Conservation (phyloP, 1,284 basidiomycete genomes). For the Apiotrichum domesticum region DNA sequence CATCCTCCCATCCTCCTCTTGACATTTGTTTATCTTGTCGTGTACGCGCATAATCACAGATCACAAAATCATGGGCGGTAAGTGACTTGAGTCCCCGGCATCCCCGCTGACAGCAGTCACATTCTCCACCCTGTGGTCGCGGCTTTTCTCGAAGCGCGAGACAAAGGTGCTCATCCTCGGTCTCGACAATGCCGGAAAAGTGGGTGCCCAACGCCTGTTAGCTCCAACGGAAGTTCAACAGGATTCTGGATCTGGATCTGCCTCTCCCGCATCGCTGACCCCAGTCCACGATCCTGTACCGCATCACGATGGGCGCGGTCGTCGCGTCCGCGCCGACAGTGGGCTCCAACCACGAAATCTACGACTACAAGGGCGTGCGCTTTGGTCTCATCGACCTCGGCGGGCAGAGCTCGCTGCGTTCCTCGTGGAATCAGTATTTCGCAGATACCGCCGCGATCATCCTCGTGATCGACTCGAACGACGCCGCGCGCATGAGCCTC, state of each 20-base stretch:
- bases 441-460: conserved; percentile 49
- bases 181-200: conserved; percentile 52
- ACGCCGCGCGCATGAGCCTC: conserved; percentile 46
- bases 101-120: conserved; percentile 28
- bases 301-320: conserved; percentile 52
- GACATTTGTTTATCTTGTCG: no score
- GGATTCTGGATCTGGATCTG: no score
- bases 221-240: no score
- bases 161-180: conserved; percentile 50
- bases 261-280: not conserved
- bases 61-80: conserved; percentile 26
- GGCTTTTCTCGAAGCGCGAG: conserved; percentile 50
- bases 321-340: conserved; percentile 52
- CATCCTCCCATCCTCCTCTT: no score
- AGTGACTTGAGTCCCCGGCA: not conserved
- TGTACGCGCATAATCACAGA: not conserved
- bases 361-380: conserved; percentile 51
- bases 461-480: conserved; percentile 52
- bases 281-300: conserved; percentile 50
- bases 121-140: conserved; percentile 47
- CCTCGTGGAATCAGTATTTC: conserved; percentile 49
- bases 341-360: conserved; percentile 48
- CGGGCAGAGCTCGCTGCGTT: conserved; percentile 49
- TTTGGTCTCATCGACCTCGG: conserved; percentile 51
- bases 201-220: conserved; percentile 1